Percentiles rank a stretch among this genome's conserved stretches.
phyloP scores from a whole-genome alignment of 1,139 yeast species.

The Geotrichum aggregatum region DNA sequence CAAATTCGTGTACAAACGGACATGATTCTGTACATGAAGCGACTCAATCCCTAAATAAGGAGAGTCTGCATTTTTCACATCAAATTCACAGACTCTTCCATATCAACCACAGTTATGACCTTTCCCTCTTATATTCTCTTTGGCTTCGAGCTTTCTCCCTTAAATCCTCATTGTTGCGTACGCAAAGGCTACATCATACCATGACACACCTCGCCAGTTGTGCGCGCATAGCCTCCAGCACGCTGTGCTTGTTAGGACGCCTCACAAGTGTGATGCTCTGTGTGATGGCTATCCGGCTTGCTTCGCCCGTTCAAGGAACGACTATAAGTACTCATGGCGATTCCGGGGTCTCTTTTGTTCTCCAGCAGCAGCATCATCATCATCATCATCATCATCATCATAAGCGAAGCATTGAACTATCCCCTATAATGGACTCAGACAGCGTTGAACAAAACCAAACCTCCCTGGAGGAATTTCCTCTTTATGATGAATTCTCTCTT shows the following conservation, averaged over 20 bases:
- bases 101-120: too few species aligned
- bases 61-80: too few species aligned
- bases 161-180: too few species aligned
- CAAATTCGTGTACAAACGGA: not conserved
- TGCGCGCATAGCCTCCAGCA: not conserved
- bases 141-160: not conserved
- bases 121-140: not conserved
- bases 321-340: not conserved
- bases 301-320: not conserved
- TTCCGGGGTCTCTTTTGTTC: not conserved
- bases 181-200: too few species aligned
- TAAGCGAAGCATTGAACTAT: not conserved
- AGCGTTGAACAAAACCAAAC: not conserved
- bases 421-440: too few species aligned
- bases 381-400: constrained; percentile 6
- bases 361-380: not conserved
- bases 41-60: not conserved
- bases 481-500: not conserved
- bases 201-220: not conserved
- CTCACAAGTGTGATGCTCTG: not conserved
- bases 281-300: not conserved
- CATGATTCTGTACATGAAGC: not conserved
- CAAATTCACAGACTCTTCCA: not conserved
- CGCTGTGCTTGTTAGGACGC: not conserved
- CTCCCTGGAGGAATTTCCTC: not conserved